Evolutionary conservation across 441 rosid genomes (phyloP), one percentile per base, ranked within the genome.

Genomic region (Euphorbia schlechtendalii): DNA sequence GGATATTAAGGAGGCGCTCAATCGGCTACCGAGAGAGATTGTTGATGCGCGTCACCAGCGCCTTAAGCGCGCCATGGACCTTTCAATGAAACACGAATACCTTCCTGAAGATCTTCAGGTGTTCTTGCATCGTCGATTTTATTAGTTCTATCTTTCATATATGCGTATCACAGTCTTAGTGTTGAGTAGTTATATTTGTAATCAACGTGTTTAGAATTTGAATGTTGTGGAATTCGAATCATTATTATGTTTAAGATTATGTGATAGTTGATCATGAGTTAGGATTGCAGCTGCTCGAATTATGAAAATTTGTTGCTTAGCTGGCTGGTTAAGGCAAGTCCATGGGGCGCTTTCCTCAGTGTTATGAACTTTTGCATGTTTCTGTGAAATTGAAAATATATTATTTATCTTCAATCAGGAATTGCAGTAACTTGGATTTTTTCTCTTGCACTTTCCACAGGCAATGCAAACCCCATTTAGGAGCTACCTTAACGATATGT

Each of bases 31-130:
- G 0, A 77, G 85, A 49, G 97, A 92, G 84, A 72, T 92, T 41
- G 83, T 90, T 1, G 96, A 92, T 66, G 97, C 98, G 15, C 92
- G 98, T 34, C 62, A 78, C 77, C 98, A 92, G 89, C 97, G 95
- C 48, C 84, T 92, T 65, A 88, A 88, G 80, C 97, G 95, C 58
- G 94, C 97, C 56, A 88, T 90, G 86, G 97, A 92, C 73, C 95
- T 92, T 68, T 92, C 98, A 63, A 82, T 90, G 96, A 92, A 92
- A 80, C 98, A 92, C 68, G 80, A 88, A 76, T 90, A 90, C 76
- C 96, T 92, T 46, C 77, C 94, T 21, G 75, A 81, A 58, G 76
- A 88, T 64, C 84, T 90, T 62, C 95, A 86, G 97, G 96, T 92
- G 34, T 14, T 65, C 17, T 43, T 25, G 14, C 15, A 5, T 1